Percentiles rank a stretch among this genome's conserved stretches.
phyloP scores from a whole-genome alignment of 108 stramenopile genomes.

The Nitzschia sp. region DNA sequence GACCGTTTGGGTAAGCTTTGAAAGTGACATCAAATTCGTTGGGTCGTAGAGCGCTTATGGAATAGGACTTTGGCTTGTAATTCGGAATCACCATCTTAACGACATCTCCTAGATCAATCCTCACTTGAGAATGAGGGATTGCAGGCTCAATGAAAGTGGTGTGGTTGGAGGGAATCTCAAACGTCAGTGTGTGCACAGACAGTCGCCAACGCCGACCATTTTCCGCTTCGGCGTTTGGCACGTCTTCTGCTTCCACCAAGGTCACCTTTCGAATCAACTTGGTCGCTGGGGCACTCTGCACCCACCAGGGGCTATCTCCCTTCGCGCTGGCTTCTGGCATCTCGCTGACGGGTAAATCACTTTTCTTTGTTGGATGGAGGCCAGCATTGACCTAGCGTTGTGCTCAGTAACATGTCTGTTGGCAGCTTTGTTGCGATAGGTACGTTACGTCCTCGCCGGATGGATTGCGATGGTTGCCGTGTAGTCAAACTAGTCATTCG shows the following conservation, averaged over 20 bases:
- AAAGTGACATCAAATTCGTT: conserved; percentile 27
- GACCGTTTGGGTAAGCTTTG: conserved; percentile 28
- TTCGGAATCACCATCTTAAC: conserved; percentile 29
- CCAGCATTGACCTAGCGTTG: no score
- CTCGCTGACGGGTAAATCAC: no score
- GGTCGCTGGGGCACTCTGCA: not conserved
- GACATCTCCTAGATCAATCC: conserved; percentile 23
- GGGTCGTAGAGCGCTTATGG: conserved; percentile 22
- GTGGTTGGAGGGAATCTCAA: conserved; percentile 14
- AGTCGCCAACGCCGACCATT: not conserved
- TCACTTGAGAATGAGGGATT: conserved; percentile 10
- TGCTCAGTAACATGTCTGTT: no score
- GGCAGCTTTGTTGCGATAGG: no score
- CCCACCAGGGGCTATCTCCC: no score
- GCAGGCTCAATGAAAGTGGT: not conserved
- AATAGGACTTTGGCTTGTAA: conserved; percentile 30
- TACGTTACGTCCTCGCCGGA: no score
- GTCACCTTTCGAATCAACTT: conserved; percentile 13
- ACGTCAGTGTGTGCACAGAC: conserved; percentile 22
- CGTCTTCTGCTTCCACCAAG: not conserved
- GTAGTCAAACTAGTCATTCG: no score
- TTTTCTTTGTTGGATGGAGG: no score
- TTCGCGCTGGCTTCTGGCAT: no score
- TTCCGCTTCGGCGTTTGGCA: not conserved
- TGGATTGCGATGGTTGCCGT: no score